phyloP scores from a whole-genome alignment of 176 grass and related monocot species.

The Paspalum vaginatum region DNA sequence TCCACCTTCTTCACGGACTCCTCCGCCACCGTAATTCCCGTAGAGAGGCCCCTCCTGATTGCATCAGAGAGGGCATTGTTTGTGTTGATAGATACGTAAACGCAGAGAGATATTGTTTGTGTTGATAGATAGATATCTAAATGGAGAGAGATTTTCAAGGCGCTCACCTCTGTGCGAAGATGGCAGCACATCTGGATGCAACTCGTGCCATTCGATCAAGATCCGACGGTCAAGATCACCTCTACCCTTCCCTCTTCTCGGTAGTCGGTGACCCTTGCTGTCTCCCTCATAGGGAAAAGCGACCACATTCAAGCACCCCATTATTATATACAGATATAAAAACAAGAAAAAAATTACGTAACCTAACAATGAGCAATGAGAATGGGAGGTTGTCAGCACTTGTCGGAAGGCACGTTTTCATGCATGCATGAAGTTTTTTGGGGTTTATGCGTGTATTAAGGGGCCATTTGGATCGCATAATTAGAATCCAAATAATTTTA shows the following conservation, averaged over 20 bases:
- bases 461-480: too few species aligned
- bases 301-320: not conserved
- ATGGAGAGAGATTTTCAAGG: too few species aligned
- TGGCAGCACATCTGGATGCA: not conserved
- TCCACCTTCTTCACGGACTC: not conserved
- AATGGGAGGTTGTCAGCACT: slow-evolving; percentile 19
- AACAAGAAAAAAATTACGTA: too few species aligned
- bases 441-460: too few species aligned
- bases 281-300: not conserved
- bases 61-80: too few species aligned
- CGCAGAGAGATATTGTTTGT: too few species aligned
- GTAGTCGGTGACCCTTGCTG: not conserved
- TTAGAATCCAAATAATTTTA: too few species aligned
- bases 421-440: not conserved
- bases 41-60: slow-evolving; percentile 39
- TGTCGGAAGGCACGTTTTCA: slow-evolving; percentile 31
- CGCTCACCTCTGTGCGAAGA: slow-evolving; percentile 36
- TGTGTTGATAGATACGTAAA: too few species aligned
- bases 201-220: slow-evolving; percentile 27
- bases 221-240: not conserved
- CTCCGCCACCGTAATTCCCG: not conserved
- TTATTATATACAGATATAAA: not conserved
- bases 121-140: too few species aligned
- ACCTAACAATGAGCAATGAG: not conserved
- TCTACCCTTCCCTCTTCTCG: not conserved